Conservation (phyloP, 495 filamentous ascomycete species). For the Echria macrotheca region DNA sequence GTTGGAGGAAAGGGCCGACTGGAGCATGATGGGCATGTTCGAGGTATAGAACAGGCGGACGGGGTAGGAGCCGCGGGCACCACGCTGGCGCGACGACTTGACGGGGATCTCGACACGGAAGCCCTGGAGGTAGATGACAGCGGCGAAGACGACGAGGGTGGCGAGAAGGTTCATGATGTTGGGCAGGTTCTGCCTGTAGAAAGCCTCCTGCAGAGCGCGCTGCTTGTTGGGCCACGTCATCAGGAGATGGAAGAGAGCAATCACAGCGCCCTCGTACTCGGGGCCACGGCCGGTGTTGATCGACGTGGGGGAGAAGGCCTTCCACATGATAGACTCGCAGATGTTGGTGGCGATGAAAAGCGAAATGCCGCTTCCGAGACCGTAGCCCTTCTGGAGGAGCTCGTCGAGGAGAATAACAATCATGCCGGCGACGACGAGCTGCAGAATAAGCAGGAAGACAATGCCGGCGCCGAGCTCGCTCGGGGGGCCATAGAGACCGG, state of each 20-base stretch:
- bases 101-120: conserved; percentile 99
- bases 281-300: conserved; percentile 99
- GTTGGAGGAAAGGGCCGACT: conserved; percentile 96
- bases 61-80: conserved; percentile 82
- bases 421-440: conserved; percentile 92
- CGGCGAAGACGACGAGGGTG: conserved; percentile 87
- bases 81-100: conserved; percentile 98
- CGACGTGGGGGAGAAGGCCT: conserved; percentile 97
- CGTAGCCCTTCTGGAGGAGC: conserved; percentile 98
- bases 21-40: conserved; percentile 99
- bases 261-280: conserved; percentile 98
- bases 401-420: conserved; percentile 99
- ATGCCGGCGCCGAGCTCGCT: conserved; percentile 95
- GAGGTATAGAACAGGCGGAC: conserved; percentile 82
- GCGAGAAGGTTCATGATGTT: conserved; percentile 99
- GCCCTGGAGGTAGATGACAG: conserved; percentile 99
- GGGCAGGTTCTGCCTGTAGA: conserved; percentile 98
- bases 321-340: conserved; percentile 99
- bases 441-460: conserved; percentile 93
- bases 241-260: conserved; percentile 96
- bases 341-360: conserved; percentile 99
- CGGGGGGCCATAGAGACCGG: conserved; percentile 94
- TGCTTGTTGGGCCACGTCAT: conserved; percentile 99
- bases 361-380: conserved; percentile 95
- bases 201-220: conserved; percentile 92